Evolutionary conservation across 768 basidiomycete species (phyloP), one percentile per base, ranked within the genome.

Genomic region (Suillus decipiens): DNA sequence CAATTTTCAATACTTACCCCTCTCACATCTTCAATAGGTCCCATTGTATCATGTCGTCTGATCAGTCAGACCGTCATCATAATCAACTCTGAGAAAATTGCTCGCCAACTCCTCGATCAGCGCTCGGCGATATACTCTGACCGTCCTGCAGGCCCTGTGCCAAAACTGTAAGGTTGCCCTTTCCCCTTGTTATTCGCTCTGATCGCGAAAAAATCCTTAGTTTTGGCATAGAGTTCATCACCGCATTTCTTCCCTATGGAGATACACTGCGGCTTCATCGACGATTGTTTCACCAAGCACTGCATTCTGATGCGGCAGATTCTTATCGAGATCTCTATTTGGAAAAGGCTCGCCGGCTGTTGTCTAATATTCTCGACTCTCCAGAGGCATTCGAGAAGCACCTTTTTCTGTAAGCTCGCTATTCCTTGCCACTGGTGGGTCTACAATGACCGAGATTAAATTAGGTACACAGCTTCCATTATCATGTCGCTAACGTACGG

Each of bases 401-500:
- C 41, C 61, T 74, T 42, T 65, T 59, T 9, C 50, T 73, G 72
- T 75, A 51, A 51, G 50, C 17, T 31, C 4, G 9, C 9, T 15
- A 50, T 51, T 51, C 28, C 17, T 31, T 17, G 36, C 45, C 37
- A 14, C 31, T 31, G 31, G 11, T 17, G 28, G 28, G n/a, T 14
- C 11, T n/a, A 19, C 7, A 2, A 24, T 51, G 8, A 36, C 31
- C 45, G 59, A 60, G 64, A 22, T 15, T 45, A 42, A 7, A 37
- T 3, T 22, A 75, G 74, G 39, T 74, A 75, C 22, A 70, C 75
- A 42, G 60, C 72, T 41, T 75, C 74, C 24, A 71, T 75, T 41
- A 75, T 73, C 1, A 75, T 73, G 74, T 61, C 63, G 4, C 64
- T 68, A 51, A 75, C 74, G 2, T 75, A 73, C 51, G 72, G 72